These are phyloP conservation scores for Melanomma pulvis-pyrius DNA, from an alignment of 495 filamentous ascomycete species.

Conservation along the genomic window DNA sequence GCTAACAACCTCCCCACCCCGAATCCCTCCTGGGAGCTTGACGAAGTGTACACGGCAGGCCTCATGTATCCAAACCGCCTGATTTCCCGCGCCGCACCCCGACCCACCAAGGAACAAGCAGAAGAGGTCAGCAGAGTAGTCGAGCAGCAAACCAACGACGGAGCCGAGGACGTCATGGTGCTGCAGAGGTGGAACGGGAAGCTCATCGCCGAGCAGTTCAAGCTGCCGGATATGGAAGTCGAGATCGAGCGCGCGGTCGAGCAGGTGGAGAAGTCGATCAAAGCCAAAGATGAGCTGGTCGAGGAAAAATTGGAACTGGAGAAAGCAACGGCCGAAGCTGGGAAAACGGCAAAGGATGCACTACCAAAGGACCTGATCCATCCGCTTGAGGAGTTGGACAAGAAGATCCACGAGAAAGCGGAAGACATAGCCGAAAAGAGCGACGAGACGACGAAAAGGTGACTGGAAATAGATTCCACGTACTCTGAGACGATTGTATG, in stretches of 20 bases:
- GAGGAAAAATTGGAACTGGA: slow-evolving; percentile 52
- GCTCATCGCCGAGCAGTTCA: slow-evolving; percentile 47
- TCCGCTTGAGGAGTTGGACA: slow-evolving; percentile 17
- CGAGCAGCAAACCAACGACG: slow-evolving; percentile 49
- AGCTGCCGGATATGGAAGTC: slow-evolving; percentile 75
- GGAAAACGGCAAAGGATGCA: slow-evolving; percentile 16
- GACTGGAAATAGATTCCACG: not conserved
- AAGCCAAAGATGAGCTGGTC: slow-evolving; percentile 51
- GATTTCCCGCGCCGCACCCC: slow-evolving; percentile 40
- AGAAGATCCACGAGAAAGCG: slow-evolving; percentile 27
- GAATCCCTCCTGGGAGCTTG: slow-evolving; percentile 65
- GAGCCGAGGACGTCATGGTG: slow-evolving; percentile 47
- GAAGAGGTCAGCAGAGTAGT: slow-evolving; percentile 65
- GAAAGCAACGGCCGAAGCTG: slow-evolving; percentile 28
- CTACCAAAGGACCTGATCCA: slow-evolving; percentile 16
- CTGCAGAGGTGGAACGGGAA: slow-evolving; percentile 50
- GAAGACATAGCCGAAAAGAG: slow-evolving; percentile 3
- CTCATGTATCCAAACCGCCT: slow-evolving; percentile 43
- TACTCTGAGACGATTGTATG: not conserved
- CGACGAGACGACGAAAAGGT: not conserved
- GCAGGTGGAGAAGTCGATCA: slow-evolving; percentile 70
- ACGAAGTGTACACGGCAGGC: slow-evolving; percentile 66
- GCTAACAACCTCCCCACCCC: slow-evolving; percentile 67
- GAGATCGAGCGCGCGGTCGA: slow-evolving; percentile 88
- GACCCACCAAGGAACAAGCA: slow-evolving; percentile 41